Evolutionary conservation across 1,139 yeast species (phyloP).

Genomic region (Debaryomyces udenii): DNA sequence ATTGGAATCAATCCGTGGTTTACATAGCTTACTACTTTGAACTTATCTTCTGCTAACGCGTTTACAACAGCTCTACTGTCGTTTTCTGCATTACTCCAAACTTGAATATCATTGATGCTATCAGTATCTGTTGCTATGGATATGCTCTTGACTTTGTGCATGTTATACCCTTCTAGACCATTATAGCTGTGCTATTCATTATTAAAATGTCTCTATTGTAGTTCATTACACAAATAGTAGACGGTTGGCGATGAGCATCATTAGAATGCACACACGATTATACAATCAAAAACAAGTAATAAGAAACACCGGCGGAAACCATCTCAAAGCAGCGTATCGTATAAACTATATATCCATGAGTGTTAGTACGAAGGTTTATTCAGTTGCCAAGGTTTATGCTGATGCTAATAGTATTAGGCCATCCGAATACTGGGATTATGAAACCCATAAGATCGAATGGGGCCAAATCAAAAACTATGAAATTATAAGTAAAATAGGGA

Average conservation of each 20-base stretch:
- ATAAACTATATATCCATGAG: slow-evolving; percentile 23
- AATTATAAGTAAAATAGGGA: slow-evolving; percentile 87
- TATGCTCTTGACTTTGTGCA: slow-evolving; percentile 19
- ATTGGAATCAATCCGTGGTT: slow-evolving; percentile 33
- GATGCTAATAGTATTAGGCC: slow-evolving; percentile 82
- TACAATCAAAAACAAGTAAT: background rate
- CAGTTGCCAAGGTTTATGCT: slow-evolving; percentile 86
- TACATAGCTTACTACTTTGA: slow-evolving; percentile 16
- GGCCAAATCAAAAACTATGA: slow-evolving; percentile 81
- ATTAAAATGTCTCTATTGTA: background rate
- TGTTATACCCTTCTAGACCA: slow-evolving; percentile 7
- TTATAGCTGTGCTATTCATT: background rate
- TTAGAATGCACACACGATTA: background rate
- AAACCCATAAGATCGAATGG: slow-evolving; percentile 70
- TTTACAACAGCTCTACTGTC: slow-evolving; percentile 9
- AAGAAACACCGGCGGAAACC: no score
- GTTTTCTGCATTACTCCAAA: slow-evolving; percentile 24
- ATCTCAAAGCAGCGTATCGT: no score
- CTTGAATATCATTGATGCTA: slow-evolving; percentile 26
- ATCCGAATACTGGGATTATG: slow-evolving; percentile 93
- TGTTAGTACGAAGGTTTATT: slow-evolving; percentile 46
- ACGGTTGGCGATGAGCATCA: slow-evolving; percentile 9
- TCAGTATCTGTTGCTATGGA: slow-evolving; percentile 1
- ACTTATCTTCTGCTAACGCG: slow-evolving; percentile 2
- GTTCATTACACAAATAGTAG: slow-evolving; percentile 7